phyloP scores from a whole-genome alignment of 2,329 filamentous ascomycete genomes.

The Aspergillus japonicus region DNA sequence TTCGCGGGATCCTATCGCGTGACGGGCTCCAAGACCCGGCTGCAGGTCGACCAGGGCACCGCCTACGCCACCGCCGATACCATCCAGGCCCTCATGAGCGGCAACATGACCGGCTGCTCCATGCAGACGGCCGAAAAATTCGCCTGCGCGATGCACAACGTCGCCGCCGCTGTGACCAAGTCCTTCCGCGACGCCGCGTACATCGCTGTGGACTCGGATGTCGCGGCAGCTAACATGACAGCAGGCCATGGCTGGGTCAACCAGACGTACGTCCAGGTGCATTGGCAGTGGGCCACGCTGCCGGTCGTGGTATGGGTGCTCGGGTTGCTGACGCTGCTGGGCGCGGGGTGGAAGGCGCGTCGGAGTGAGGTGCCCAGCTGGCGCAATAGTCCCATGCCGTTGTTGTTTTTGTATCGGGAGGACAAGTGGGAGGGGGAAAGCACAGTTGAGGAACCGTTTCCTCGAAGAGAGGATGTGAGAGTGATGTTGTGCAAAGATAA shows the following conservation, averaged over 20 bases:
- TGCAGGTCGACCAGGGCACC: too few relatives aligned
- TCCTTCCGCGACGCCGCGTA: constrained; percentile 9
- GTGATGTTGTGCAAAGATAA: too few relatives aligned
- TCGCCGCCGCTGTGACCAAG: constrained; percentile 10
- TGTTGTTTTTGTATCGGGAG: constrained; percentile 5
- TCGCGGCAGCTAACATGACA: background rate
- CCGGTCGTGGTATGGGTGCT: constrained; percentile 17
- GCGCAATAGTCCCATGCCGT: constrained; percentile 2
- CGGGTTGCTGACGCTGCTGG: constrained; percentile 5
- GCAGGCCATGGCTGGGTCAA: constrained; percentile 1
- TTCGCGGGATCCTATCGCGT: too few relatives aligned
- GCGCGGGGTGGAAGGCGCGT: constrained; percentile 14
- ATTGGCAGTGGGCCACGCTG: constrained; percentile 16
- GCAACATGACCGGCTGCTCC: background rate
- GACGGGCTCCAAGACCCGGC: too few relatives aligned
- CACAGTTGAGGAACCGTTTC: too few relatives aligned
- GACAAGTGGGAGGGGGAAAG: too few relatives aligned
- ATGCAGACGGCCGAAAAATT: background rate
- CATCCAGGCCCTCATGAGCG: background rate
- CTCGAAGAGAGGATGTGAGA: too few relatives aligned
- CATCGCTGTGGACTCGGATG: too few relatives aligned
- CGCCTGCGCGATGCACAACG: constrained; percentile 9
- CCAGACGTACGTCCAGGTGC: constrained; percentile 5
- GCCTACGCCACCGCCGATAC: too few relatives aligned
- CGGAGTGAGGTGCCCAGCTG: background rate